Evolutionary conservation across 495 filamentous ascomycete genomes (phyloP), one percentile per base, ranked within the genome.

Genomic region (Massariosphaeria phaeospora): DNA sequence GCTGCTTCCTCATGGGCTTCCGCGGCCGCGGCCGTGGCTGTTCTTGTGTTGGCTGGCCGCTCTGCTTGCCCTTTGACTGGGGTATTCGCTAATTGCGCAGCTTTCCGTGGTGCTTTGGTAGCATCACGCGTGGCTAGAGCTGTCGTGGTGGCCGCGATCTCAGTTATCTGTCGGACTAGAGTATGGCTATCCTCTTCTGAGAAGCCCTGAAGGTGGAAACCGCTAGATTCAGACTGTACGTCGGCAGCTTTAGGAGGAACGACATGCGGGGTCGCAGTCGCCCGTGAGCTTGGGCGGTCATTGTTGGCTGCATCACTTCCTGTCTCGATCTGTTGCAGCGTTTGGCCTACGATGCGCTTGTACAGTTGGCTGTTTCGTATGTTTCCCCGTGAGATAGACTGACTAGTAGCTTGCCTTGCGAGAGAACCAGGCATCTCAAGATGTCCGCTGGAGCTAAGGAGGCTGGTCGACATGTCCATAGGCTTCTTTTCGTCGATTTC

Each of bases 341-440:
- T 91, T 71, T 96, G 90, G 25, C 88, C 89, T 11, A 96, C 72
- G 46, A 97, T 93, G 39, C 90, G 84, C 68, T 94, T 96, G 68
- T 97, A 98, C 15, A 97, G 72, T 52, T 88, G 81, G 31, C 88
- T 86, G 50, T 95, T 89, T 25, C 89, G 85, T 57, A 96, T 65
- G 48, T 72, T 62, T 10, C 52, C 52, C 0, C 64, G 46, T 7
- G 43, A 15, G 17, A 55, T 30, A 15, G 57, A 57, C 0, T 36
- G 30, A 11, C 23, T 54, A 12, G 56, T 62, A 18, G 55, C 44
- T 27, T 57, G 55, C 18, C 65, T 33, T 13, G 57, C 52, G 35
- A 54, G 42, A 10, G 35, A 24, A 18, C 30, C 49, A 24, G 49
- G 51, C 0, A 30, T 38, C 15, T 46, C 61, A 40, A 56, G 20